phyloP scores from a whole-genome alignment of 345 rosid genomes.

The Capsella bursapastoris region DNA sequence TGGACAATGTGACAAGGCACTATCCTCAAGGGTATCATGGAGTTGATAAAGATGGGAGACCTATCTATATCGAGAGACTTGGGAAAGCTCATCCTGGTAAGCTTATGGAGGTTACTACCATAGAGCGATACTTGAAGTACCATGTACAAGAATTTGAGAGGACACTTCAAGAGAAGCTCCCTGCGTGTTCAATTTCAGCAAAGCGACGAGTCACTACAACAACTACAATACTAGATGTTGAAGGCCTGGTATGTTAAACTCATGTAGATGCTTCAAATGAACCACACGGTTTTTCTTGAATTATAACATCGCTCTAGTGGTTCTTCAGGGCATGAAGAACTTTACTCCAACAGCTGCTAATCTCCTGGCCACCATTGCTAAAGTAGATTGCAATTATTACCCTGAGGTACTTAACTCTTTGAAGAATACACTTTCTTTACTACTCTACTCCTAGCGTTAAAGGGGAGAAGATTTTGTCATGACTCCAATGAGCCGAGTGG shows the following conservation, averaged over 20 bases:
- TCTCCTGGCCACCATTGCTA: constrained; percentile 75
- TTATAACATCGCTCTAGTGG: neutral
- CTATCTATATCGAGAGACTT: constrained; percentile 85
- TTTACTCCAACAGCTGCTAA: constrained; percentile 78
- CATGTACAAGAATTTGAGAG: constrained; percentile 97
- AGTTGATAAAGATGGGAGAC: constrained; percentile 91
- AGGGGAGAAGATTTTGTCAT: neutral
- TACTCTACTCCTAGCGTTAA: neutral
- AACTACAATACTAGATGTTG: constrained; percentile 87
- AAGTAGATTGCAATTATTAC: constrained; percentile 82
- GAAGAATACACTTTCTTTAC: constrained; percentile 11
- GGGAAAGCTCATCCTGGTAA: constrained; percentile 90
- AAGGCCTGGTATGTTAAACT: constrained; percentile 67
- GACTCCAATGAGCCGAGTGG: constrained; percentile 21
- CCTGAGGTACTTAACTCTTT: constrained; percentile 71
- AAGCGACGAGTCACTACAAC: constrained; percentile 77
- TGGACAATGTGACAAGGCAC: constrained; percentile 79
- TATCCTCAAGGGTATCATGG: constrained; percentile 99
- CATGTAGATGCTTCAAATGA: neutral
- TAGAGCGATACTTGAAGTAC: constrained; percentile 83
- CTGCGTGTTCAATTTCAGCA: constrained; percentile 87
- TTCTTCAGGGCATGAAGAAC: constrained; percentile 81
- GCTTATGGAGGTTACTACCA: constrained; percentile 80
- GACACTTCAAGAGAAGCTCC: constrained; percentile 80
- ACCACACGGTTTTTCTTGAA: neutral